Evolutionary conservation across 2,329 filamentous ascomycete species (phyloP).

Genomic region (Penicillium sp.): DNA sequence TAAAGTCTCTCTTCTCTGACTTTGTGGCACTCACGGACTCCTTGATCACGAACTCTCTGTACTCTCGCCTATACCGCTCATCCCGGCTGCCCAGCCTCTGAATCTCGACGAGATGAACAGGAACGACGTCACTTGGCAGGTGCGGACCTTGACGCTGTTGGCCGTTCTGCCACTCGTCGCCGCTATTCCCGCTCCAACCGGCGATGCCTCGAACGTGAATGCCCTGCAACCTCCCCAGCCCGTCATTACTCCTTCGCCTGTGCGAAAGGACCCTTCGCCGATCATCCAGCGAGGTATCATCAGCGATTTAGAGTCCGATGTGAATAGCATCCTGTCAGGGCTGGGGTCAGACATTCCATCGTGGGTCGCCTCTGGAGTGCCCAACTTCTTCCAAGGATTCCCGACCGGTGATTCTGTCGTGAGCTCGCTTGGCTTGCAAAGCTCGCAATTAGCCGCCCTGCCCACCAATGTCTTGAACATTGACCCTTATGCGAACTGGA

Average conservation of each 20-base stretch:
- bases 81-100: no score
- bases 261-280: neutral
- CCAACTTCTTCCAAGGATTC: constrained; percentile 19
- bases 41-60: no score
- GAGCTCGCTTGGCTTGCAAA: constrained; percentile 18
- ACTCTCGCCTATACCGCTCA: no score
- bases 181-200: neutral
- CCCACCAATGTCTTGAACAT: constrained; percentile 21
- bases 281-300: neutral
- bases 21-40: no score
- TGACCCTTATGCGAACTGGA: constrained; percentile 64
- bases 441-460: constrained; percentile 10
- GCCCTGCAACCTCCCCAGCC: neutral
- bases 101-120: no score
- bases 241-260: neutral
- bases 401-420: constrained; percentile 16
- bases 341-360: constrained; percentile 15
- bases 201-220: neutral
- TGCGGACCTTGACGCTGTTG: no score
- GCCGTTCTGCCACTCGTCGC: neutral
- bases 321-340: neutral
- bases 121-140: no score
- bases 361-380: constrained; percentile 19
- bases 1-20: no score
- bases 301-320: neutral